Evolutionary conservation across 1,284 basidiomycete genomes (phyloP), one percentile per base, ranked within the genome.

Genomic region (Gomphus bonarii): DNA sequence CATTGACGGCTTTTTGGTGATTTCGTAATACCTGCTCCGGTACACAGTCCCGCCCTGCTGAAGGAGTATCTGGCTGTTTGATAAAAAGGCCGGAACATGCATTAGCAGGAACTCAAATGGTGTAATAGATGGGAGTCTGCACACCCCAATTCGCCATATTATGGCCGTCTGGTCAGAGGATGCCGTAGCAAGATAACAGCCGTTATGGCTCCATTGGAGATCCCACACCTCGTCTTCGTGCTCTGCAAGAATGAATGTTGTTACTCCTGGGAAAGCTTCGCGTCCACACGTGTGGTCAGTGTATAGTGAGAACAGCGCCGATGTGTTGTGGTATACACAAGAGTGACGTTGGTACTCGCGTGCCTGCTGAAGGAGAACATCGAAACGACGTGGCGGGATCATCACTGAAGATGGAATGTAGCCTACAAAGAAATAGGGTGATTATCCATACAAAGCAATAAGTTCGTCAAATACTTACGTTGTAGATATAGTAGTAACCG

Each of bases 171-270:
- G 83, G 69, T 98, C 95, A 66, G 82, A 89, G 59, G 95, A 89
- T 36, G 87, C 90, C 61, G 86, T 94, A 14, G 95, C 97, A 38
- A 99, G 76, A 64, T 80, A 84, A 50, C 72, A 72, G 3, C 97
- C 95, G 67, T 88, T 84, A 64, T 93, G 90, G 68, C 93, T 97
- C 91, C 95, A 99, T 67, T 87, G 87, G 60, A 98, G 72, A 65
- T 89, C 84, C 95, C 95, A 99, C 12, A 99, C 93, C 69, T 99
- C 93, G 66, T 97, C 91, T 12, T 76, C 78, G 70, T 99, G 95
- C 33, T 86, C 89, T 43, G 84, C 79, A 50, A 98, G 73, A 43
- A 94, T 85, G 25, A 87, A 85, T 1, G 91, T 92, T 8, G 89
- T 92, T 30, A 86, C 75, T 31, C 81, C 80, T 11, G 95, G 95